These are phyloP conservation scores for Pezicula radicicola DNA, from an alignment of 2,329 filamentous ascomycete species.

Conservation along the genomic window DNA sequence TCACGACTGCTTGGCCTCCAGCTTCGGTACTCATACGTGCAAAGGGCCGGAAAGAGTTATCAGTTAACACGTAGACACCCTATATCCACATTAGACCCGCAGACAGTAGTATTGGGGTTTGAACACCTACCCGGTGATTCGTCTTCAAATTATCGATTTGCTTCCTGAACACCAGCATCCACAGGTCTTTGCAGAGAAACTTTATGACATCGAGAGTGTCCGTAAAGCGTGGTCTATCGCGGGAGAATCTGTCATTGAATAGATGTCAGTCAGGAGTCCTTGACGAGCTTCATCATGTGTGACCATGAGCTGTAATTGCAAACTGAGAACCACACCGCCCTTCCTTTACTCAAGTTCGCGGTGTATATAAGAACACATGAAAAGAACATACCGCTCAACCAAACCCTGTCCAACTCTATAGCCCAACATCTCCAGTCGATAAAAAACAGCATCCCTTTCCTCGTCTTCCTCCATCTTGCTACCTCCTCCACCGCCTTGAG, in stretches of 20 bases:
- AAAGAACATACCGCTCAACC: constrained; percentile 70
- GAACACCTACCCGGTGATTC: constrained; percentile 72
- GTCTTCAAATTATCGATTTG: constrained; percentile 99
- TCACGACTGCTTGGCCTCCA: constrained; percentile 66
- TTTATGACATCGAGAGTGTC: constrained; percentile 96
- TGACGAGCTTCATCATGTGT: background rate
- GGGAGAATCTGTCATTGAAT: constrained; percentile 60
- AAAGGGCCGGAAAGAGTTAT: constrained; percentile 87
- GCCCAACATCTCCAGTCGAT: constrained; percentile 77
- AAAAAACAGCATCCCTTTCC: constrained; percentile 80
- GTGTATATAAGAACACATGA: background rate
- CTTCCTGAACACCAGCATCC: constrained; percentile 91
- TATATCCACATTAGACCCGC: constrained; percentile 27
- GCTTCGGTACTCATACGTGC: constrained; percentile 83
- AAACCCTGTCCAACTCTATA: constrained; percentile 92
- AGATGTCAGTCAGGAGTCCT: background rate
- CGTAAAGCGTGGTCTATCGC: constrained; percentile 81
- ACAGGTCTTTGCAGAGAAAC: constrained; percentile 97
- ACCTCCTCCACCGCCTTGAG: constrained; percentile 15
- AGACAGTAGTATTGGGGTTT: too few relatives aligned
- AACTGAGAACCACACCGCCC: too few relatives aligned
- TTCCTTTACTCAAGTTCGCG: background rate
- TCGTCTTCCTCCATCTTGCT: constrained; percentile 69
- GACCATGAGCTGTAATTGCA: too few relatives aligned
- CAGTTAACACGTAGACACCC: constrained; percentile 95